These are phyloP conservation scores for Colletotrichum zoysiae DNA, from an alignment of 2,329 filamentous ascomycete genomes.

Conservation along the genomic window DNA sequence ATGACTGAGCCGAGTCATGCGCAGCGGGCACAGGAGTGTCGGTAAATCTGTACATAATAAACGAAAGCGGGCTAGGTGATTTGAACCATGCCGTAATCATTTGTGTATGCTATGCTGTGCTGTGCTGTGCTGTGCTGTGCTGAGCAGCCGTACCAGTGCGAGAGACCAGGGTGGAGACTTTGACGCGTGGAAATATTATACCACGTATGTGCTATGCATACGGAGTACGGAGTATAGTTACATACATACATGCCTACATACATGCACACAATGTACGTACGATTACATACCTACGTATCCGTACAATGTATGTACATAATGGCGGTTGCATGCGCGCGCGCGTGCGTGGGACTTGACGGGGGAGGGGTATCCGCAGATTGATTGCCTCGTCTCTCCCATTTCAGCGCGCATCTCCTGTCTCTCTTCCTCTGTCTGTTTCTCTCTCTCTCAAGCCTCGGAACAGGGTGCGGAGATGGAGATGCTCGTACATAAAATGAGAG, in stretches of 20 bases:
- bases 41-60: background rate
- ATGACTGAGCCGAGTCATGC: conserved; percentile 3
- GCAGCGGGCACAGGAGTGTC: no score
- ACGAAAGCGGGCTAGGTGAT: background rate
- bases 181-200: background rate
- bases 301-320: no score
- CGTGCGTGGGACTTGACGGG: background rate
- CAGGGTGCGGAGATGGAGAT: background rate
- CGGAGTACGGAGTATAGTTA: no score
- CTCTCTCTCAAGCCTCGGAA: background rate
- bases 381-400: background rate
- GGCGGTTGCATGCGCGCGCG: background rate
- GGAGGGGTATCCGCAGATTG: conserved; percentile 13
- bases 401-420: background rate
- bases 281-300: no score
- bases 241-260: no score
- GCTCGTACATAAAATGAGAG: conserved; percentile 11
- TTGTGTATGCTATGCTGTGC: background rate
- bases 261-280: no score
- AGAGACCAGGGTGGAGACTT: no score
- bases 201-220: no score
- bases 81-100: background rate
- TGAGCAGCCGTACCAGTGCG: background rate
- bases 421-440: no score
- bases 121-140: conserved; percentile 1